phyloP scores from a whole-genome alignment of 768 basidiomycete species.

The Multifurca ochricompacta region DNA sequence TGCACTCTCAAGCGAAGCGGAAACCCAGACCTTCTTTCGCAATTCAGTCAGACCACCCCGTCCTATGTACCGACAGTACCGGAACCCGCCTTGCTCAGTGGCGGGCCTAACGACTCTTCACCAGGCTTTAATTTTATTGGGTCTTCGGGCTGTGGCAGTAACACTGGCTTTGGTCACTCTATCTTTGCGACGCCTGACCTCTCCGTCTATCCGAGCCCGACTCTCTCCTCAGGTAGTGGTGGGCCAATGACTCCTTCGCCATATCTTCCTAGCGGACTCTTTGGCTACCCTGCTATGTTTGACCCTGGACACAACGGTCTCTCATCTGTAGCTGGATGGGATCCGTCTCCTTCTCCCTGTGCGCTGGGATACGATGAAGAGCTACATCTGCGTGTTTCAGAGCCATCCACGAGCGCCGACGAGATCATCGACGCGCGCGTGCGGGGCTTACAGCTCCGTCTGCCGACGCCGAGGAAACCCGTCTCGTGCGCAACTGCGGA shows the following conservation, averaged over 20 bases:
- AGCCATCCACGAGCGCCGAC: neutral
- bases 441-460: neutral
- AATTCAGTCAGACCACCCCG: neutral
- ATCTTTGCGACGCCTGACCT: slow-evolving; percentile 14
- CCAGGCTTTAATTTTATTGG: slow-evolving; percentile 2
- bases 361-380: neutral
- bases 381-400: neutral
- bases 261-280: slow-evolving; percentile 9
- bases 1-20: slow-evolving; percentile 46
- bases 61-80: neutral
- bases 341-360: slow-evolving; percentile 2
- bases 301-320: slow-evolving; percentile 9
- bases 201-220: slow-evolving; percentile 14
- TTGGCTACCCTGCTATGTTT: slow-evolving; percentile 10
- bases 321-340: slow-evolving; percentile 2
- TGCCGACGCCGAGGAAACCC: neutral
- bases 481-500: neutral
- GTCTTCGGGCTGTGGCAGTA: neutral
- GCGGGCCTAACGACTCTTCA: slow-evolving; percentile 11
- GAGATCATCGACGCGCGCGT: neutral
- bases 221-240: slow-evolving; percentile 11
- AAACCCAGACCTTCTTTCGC: slow-evolving; percentile 21
- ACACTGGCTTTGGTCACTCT: neutral
- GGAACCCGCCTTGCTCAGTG: neutral
- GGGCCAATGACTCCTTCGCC: slow-evolving; percentile 15